Percentiles rank a stretch among this genome's conserved stretches.
Evolutionary conservation across 2,329 filamentous ascomycete genomes (phyloP).

Genomic region (Fusarium albosuccineum): DNA sequence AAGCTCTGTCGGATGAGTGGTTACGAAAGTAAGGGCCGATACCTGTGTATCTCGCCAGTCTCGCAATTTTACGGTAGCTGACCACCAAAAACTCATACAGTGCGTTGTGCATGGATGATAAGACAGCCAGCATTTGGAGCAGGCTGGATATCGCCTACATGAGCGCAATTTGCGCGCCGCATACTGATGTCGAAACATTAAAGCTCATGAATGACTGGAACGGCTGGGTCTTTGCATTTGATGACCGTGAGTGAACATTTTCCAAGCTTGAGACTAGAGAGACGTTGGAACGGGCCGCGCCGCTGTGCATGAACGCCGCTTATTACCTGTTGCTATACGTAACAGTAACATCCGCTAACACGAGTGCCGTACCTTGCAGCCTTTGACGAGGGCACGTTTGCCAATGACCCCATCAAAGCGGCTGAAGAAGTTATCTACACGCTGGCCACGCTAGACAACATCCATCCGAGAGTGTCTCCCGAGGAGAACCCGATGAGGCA

Average conservation of each 20-base stretch:
- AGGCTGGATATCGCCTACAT: slow-evolving; percentile 27
- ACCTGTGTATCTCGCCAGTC: neutral
- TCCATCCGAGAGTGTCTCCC: slow-evolving; percentile 22
- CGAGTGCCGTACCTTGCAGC: slow-evolving; percentile 2
- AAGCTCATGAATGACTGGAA: slow-evolving; percentile 35
- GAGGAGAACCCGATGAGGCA: slow-evolving; percentile 24
- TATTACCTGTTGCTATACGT: too few species aligned
- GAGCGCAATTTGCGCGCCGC: slow-evolving; percentile 28
- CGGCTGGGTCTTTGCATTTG: slow-evolving; percentile 31
- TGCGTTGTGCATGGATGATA: slow-evolving; percentile 25
- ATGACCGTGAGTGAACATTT: slow-evolving; percentile 21
- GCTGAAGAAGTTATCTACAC: slow-evolving; percentile 33
- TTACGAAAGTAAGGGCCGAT: slow-evolving; percentile 20
- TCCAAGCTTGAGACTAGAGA: neutral
- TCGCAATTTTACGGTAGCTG: slow-evolving; percentile 1
- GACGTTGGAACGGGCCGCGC: too few species aligned
- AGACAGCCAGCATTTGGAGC: slow-evolving; percentile 24
- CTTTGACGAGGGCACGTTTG: slow-evolving; percentile 27
- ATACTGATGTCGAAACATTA: slow-evolving; percentile 26
- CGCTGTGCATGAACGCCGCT: neutral
- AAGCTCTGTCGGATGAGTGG: slow-evolving; percentile 25
- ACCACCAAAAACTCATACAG: slow-evolving; percentile 10
- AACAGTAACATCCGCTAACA: slow-evolving; percentile 17
- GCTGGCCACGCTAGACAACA: slow-evolving; percentile 23
- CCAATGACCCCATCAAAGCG: slow-evolving; percentile 28